phyloP scores from a whole-genome alignment of 176 grass and related monocot genomes.

The Triticum urartu region DNA sequence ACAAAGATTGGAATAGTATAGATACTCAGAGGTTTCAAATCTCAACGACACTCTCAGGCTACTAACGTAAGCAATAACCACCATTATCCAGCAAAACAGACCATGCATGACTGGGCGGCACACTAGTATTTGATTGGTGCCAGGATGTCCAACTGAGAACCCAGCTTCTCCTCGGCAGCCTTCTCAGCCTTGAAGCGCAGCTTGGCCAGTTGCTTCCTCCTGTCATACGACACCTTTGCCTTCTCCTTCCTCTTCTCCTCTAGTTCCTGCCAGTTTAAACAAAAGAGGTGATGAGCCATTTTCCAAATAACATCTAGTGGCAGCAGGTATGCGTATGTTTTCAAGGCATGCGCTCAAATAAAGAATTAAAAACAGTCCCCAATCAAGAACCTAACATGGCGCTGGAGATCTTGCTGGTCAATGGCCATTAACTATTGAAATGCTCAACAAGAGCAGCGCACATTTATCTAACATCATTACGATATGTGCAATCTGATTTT shows the following conservation, averaged over 20 bases:
- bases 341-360: background rate
- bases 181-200: slow-evolving; percentile 55
- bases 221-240: slow-evolving; percentile 43
- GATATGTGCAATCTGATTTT: too few species aligned
- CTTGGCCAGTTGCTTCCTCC: slow-evolving; percentile 63
- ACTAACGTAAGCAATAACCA: slow-evolving; percentile 1
- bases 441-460: too few species aligned
- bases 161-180: slow-evolving; percentile 54
- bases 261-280: slow-evolving; percentile 31
- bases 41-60: background rate
- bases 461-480: background rate
- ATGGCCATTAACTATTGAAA: background rate
- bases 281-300: background rate
- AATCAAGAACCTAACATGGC: background rate
- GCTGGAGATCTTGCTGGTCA: background rate
- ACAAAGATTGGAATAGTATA: background rate
- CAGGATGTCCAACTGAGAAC: slow-evolving; percentile 38
- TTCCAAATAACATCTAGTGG: background rate
- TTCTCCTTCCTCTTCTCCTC: slow-evolving; percentile 66
- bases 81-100: background rate
- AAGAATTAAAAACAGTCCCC: background rate
- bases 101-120: background rate
- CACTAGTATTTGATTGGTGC: background rate
- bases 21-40: background rate
- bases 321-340: background rate